phyloP scores from a whole-genome alignment of 116 monocot genomes.

The Trichopus zeylanicus region DNA sequence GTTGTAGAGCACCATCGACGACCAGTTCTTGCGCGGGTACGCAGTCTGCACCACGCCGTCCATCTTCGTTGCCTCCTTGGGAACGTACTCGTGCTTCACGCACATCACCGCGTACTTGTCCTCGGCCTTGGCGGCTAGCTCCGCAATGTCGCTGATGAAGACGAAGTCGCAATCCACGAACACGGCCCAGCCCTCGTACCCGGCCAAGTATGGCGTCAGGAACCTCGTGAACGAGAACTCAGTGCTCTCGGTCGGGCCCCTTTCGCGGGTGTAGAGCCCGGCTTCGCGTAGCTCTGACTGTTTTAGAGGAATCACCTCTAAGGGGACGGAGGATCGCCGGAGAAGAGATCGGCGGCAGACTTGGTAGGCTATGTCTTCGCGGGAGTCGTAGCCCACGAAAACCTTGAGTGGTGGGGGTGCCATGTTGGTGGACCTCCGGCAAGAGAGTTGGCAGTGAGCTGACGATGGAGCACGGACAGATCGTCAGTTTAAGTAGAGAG shows the following conservation, averaged over 20 bases:
- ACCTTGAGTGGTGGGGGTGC: constrained; percentile 8
- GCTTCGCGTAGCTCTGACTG: constrained; percentile 52
- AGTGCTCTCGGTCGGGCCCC: constrained; percentile 68
- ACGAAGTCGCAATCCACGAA: constrained; percentile 96
- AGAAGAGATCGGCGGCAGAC: constrained; percentile 62
- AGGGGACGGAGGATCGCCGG: constrained; percentile 42
- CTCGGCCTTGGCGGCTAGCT: constrained; percentile 30
- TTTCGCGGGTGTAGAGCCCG: constrained; percentile 59
- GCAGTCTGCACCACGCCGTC: constrained; percentile 75
- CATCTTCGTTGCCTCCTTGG: constrained; percentile 75
- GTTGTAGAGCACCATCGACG: constrained; percentile 89
- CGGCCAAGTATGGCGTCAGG: constrained; percentile 74
- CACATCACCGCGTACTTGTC: constrained; percentile 60
- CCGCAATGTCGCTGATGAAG: constrained; percentile 54
- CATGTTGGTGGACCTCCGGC: too few relatives aligned
- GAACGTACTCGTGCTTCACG: constrained; percentile 79
- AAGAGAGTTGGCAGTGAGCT: too few relatives aligned
- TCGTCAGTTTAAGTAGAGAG: too few relatives aligned
- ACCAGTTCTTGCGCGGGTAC: constrained; percentile 95
- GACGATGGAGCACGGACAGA: too few relatives aligned
- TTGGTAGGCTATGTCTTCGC: constrained; percentile 44
- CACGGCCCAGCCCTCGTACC: constrained; percentile 60
- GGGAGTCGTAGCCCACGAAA: constrained; percentile 74
- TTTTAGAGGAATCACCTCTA: constrained; percentile 39
- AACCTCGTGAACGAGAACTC: constrained; percentile 98